Evolutionary conservation across 2,329 filamentous ascomycete species (phyloP), one percentile per base, ranked within the genome.

Genomic region (Xylariaceae sp.): DNA sequence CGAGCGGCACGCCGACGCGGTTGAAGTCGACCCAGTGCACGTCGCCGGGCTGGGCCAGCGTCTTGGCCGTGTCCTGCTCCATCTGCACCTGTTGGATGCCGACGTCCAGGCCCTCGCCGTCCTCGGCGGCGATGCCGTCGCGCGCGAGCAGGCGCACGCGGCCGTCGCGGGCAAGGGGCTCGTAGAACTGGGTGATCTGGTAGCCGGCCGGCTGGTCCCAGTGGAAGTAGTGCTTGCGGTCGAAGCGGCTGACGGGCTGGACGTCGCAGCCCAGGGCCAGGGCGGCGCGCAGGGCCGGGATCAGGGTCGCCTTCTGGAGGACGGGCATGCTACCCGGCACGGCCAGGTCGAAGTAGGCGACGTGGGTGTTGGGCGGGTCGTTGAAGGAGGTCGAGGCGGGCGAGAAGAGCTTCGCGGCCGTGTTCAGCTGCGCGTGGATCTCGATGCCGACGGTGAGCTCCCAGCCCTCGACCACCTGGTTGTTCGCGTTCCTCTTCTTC

Each of bases 171-270:
- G 78, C 78, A 45, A 82, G 77, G 0, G 78, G 77, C 37, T 77
- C 65, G 57, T 96, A 95, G 63, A 90, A 96, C 55, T 98, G 92
- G 2, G 92, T 98, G 43, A 98, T 94, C 59, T 98, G 92, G 59
- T 98, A 98, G 0, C 92, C 92, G 0, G 86, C 75, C 1, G 92
- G 92, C 59, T 98, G 92, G 58, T 98, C 92, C 75, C 92, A 94
- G 67, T 95, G 94, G 60, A 98, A 96, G 61, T 98, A 98, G 60
- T 98, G 92, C 58, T 98, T 98, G 43, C 92, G 74, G 59, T 98
- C 92, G 62, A 95, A 98, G 34, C 76, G 77, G 58, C 88, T 94
- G 47, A 75, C 70, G 2, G 62, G 67, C 53, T 93, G 83, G 33
- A 96, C 72, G 2, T 78, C 64, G 59, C 92, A 96, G 37, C 81